Evolutionary conservation across 73 alveolate species (phyloP).

Genomic region (Loxodes magnus): DNA sequence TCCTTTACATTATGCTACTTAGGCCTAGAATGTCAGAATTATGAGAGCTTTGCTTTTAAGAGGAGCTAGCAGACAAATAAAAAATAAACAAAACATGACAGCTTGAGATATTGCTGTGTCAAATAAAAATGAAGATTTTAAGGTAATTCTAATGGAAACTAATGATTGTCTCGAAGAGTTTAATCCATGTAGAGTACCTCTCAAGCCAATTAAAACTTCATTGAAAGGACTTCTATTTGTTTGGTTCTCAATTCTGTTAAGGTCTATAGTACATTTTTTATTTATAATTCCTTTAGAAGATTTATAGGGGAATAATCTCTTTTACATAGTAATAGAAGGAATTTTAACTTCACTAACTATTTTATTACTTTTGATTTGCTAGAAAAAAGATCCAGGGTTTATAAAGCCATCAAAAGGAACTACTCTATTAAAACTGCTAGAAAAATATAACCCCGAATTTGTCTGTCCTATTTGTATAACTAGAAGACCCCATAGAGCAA

Average conservation of each 20-base stretch:
- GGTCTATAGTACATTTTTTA: background rate
- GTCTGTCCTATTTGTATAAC: constrained; percentile 53
- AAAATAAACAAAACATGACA: background rate
- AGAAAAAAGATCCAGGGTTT: constrained; percentile 6
- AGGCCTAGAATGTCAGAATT: background rate
- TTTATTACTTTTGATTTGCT: background rate
- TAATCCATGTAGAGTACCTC: background rate
- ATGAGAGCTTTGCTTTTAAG: constrained; percentile 4
- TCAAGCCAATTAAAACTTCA: constrained; percentile 9
- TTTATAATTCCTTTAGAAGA: background rate
- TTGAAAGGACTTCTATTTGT: background rate
- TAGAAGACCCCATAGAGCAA: constrained; percentile 31
- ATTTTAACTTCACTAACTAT: background rate
- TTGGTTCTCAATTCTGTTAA: background rate
- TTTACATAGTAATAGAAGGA: too few species aligned
- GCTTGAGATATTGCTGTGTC: constrained; percentile 11
- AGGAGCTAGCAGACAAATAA: constrained; percentile 7
- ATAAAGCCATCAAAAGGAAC: background rate
- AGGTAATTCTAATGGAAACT: too few species aligned
- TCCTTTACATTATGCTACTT: constrained; percentile 10
- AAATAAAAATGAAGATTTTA: too few species aligned
- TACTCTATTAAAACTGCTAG: constrained; percentile 2
- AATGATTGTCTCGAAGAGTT: background rate
- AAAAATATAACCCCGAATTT: constrained; percentile 17
- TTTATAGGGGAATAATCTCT: too few species aligned